Percentiles rank a stretch among this genome's conserved stretches.
Conservation (phyloP, 2,329 filamentous ascomycete species). For the Allantophomopsis cytisporea region DNA sequence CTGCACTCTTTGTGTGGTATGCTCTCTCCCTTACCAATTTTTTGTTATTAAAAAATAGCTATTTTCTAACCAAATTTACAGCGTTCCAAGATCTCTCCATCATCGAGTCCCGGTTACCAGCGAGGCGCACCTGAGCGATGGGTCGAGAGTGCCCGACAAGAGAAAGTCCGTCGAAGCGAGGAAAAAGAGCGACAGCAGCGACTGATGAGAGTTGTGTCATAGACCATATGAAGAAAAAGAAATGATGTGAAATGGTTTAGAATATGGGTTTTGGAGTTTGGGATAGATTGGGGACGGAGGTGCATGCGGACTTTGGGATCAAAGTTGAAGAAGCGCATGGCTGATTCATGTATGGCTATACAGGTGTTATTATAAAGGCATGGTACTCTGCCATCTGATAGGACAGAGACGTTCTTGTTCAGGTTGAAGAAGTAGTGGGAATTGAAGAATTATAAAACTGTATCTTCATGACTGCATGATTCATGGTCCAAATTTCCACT, state of each 20-base stretch:
- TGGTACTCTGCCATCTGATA: too few relatives aligned
- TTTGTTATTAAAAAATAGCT: slow-evolving; percentile 1
- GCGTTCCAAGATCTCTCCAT: slow-evolving; percentile 1
- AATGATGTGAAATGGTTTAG: background rate
- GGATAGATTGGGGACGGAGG: background rate
- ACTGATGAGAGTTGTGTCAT: slow-evolving; percentile 7
- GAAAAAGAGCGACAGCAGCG: slow-evolving; percentile 7
- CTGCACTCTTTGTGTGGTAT: slow-evolving; percentile 22
- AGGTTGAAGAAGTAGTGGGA: too few relatives aligned
- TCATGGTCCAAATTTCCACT: too few relatives aligned
- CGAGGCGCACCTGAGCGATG: slow-evolving; percentile 5
- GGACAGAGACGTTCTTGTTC: too few relatives aligned
- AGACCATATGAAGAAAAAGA: background rate
- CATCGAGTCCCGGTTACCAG: slow-evolving; percentile 6
- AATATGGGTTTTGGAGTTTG: background rate
- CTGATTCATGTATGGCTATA: slow-evolving; percentile 5
- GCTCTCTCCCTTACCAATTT: slow-evolving; percentile 4
- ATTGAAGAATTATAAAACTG: too few relatives aligned
- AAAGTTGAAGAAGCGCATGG: slow-evolving; percentile 1
- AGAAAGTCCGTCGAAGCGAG: slow-evolving; percentile 8
- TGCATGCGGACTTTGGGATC: too few relatives aligned
- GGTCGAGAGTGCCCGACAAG: slow-evolving; percentile 8
- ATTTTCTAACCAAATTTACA: slow-evolving; percentile 4
- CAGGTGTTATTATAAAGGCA: too few relatives aligned
- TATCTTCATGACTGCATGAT: too few relatives aligned